phyloP scores from a whole-genome alignment of 768 basidiomycete genomes.

The Lentinus tigrinus region DNA sequence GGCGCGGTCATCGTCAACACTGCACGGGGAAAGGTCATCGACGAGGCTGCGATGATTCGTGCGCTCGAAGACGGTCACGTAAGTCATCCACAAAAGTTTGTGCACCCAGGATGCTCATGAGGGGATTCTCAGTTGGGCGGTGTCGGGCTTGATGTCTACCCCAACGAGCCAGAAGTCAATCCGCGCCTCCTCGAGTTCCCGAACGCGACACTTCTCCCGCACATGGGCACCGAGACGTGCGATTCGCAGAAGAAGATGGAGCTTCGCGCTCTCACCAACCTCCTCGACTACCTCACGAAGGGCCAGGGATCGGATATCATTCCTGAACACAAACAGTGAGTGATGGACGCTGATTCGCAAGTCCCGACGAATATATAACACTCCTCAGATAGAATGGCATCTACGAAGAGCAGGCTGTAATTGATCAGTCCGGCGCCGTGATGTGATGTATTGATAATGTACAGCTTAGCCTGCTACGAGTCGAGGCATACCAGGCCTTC shows the following conservation, averaged over 20 bases:
- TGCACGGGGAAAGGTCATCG: slow-evolving; percentile 86
- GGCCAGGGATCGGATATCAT: slow-evolving; percentile 71
- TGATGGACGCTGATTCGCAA: neutral
- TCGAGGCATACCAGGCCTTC: too few species aligned
- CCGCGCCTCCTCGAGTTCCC: slow-evolving; percentile 78
- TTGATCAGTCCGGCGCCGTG: too few species aligned
- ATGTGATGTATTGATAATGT: too few species aligned
- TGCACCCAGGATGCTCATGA: neutral
- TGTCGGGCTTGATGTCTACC: slow-evolving; percentile 84
- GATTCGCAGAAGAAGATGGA: slow-evolving; percentile 85
- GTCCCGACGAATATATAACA: neutral
- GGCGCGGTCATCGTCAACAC: slow-evolving; percentile 84
- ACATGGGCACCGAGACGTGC: slow-evolving; percentile 87
- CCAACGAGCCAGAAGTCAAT: slow-evolving; percentile 80
- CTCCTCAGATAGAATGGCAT: neutral
- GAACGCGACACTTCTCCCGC: slow-evolving; percentile 83
- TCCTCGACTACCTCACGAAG: slow-evolving; percentile 64
- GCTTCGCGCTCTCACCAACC: slow-evolving; percentile 75
- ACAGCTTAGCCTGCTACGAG: too few species aligned
- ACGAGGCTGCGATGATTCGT: slow-evolving; percentile 82
- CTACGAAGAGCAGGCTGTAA: neutral
- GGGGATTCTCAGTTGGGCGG: slow-evolving; percentile 56
- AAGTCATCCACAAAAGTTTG: slow-evolving; percentile 31
- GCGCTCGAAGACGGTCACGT: slow-evolving; percentile 89
- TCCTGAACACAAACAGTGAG: slow-evolving; percentile 42